Evolutionary conservation across 495 filamentous ascomycete genomes (phyloP).

Genomic region (Haplographium delicatum): DNA sequence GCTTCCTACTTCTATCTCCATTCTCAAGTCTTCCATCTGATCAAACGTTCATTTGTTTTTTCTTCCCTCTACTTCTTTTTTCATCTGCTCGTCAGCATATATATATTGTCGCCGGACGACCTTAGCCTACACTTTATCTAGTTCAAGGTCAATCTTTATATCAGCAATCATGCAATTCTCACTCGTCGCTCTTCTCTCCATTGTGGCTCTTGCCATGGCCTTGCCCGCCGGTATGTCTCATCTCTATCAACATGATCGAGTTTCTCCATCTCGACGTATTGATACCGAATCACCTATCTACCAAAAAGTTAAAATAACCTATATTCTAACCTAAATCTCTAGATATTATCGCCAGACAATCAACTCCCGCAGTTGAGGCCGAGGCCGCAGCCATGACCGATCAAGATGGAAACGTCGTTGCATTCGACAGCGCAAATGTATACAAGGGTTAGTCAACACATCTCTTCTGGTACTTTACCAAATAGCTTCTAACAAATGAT

Average conservation of each 20-base stretch:
- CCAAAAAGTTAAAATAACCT: neutral
- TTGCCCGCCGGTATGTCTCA: conserved; percentile 24
- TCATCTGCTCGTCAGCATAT: conserved; percentile 7
- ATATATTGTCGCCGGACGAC: conserved; percentile 44
- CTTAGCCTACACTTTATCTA: conserved; percentile 23
- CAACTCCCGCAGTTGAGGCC: conserved; percentile 1
- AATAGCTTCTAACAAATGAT: neutral
- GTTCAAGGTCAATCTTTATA: conserved; percentile 13
- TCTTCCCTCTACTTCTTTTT: conserved; percentile 21
- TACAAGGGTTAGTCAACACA: conserved; percentile 18
- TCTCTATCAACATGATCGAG: neutral
- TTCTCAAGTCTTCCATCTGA: conserved; percentile 17
- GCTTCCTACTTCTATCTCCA: conserved; percentile 17
- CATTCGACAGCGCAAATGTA: conserved; percentile 26
- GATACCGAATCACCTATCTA: neutral
- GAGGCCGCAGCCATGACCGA: conserved; percentile 25
- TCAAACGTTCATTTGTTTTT: conserved; percentile 20
- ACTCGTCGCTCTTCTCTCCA: conserved; percentile 39
- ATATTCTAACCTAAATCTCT: neutral
- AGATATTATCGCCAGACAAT: conserved; percentile 12
- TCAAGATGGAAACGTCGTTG: conserved; percentile 26
- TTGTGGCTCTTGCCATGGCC: conserved; percentile 40
- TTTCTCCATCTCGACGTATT: neutral
- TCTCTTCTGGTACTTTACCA: neutral
- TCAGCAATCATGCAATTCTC: conserved; percentile 49